Percentiles rank a stretch among this genome's conserved stretches.
phyloP scores from a whole-genome alignment of 768 basidiomycete genomes.

The Infundibulicybe gibba region DNA sequence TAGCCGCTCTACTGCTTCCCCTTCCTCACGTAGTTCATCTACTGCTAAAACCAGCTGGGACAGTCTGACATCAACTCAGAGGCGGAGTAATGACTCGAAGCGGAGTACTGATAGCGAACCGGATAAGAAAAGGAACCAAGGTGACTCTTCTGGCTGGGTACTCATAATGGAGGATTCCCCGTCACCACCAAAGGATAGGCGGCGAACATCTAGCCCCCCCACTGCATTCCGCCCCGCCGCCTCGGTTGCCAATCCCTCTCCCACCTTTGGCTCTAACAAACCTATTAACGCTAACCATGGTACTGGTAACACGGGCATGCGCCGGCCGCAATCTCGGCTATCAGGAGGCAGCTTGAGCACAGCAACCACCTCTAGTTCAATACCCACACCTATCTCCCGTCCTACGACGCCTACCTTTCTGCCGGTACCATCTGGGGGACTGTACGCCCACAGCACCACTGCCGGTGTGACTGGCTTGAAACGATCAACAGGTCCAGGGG shows the following conservation, averaged over 20 bases:
- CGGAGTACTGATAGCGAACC: constrained; percentile 41
- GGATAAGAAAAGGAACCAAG: constrained; percentile 46
- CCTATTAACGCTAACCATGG: constrained; percentile 39
- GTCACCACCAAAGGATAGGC: constrained; percentile 59
- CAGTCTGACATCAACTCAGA: constrained; percentile 25
- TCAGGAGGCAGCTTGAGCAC: constrained; percentile 52
- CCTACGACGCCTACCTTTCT: constrained; percentile 76
- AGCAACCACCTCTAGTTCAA: constrained; percentile 51
- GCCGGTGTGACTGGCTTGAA: constrained; percentile 46
- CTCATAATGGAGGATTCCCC: constrained; percentile 88
- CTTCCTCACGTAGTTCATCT: constrained; percentile 34
- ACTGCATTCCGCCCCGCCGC: constrained; percentile 46
- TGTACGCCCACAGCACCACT: constrained; percentile 38
- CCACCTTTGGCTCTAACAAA: constrained; percentile 33
- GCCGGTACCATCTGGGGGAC: constrained; percentile 56
- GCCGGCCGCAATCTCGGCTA: constrained; percentile 70
- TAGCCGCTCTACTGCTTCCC: constrained; percentile 29
- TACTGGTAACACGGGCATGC: constrained; percentile 40
- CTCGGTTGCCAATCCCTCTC: constrained; percentile 43
- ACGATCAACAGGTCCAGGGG: constrained; percentile 53
- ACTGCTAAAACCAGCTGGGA: constrained; percentile 43
- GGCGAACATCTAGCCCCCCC: constrained; percentile 65
- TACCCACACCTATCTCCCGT: constrained; percentile 65
- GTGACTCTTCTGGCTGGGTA: constrained; percentile 79
- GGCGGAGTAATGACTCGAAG: constrained; percentile 41